phyloP scores from a whole-genome alignment of 306 rosid species.

The Lablab purpureus region DNA sequence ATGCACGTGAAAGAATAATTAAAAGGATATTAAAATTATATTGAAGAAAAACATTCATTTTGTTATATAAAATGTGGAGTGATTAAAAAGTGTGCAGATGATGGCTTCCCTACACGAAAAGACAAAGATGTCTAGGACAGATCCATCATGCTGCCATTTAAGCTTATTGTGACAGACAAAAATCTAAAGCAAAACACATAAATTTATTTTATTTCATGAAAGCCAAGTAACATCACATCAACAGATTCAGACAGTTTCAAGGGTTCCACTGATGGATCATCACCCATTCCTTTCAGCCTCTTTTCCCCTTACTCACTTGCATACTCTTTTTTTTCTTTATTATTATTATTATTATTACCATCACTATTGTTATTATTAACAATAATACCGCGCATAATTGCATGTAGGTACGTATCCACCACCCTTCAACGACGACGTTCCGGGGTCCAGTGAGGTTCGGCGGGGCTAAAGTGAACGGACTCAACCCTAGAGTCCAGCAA shows the following conservation, averaged over 20 bases:
- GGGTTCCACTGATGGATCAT: background rate
- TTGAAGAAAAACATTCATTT: background rate
- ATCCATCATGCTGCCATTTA: constrained; percentile 41
- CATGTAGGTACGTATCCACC: background rate
- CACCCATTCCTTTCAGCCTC: background rate
- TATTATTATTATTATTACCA: no score
- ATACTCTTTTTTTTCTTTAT: background rate
- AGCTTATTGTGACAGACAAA: constrained; percentile 54
- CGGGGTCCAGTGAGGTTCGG: constrained; percentile 72
- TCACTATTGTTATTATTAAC: no score
- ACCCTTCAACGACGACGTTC: constrained; percentile 58
- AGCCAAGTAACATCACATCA: constrained; percentile 41
- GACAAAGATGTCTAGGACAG: constrained; percentile 43
- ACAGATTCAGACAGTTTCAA: constrained; percentile 18
- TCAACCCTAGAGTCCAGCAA: constrained; percentile 71
- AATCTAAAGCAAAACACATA: background rate
- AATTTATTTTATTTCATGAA: background rate
- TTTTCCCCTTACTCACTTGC: background rate
- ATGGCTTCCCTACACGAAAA: constrained; percentile 25
- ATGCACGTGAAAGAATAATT: background rate
- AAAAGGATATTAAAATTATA: background rate
- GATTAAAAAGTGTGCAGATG: constrained; percentile 13
- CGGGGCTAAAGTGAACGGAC: constrained; percentile 74
- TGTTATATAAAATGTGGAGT: background rate
- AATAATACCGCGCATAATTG: background rate